A percentile compares a stretch with the other conserved stretches of the same genome.
These are phyloP conservation scores for Myriangium duriaei DNA, from an alignment of 2,329 filamentous ascomycete genomes.

Conservation along the genomic window DNA sequence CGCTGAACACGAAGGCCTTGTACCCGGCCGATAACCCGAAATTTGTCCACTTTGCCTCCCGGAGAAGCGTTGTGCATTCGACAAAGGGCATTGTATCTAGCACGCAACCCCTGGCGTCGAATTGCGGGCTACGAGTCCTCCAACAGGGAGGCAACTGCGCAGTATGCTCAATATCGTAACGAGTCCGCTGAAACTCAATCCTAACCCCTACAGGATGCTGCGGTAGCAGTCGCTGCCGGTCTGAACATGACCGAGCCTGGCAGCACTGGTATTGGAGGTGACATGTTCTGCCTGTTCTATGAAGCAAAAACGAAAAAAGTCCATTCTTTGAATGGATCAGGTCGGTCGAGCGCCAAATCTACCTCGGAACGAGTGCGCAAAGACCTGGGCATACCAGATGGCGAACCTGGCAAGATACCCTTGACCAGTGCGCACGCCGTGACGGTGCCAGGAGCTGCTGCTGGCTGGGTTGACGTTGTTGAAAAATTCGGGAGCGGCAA, in stretches of 20 bases:
- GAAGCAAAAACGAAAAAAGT: constrained; percentile 71
- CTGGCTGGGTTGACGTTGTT: constrained; percentile 84
- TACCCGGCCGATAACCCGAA: constrained; percentile 37
- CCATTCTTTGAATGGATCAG: constrained; percentile 81
- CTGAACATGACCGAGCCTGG: constrained; percentile 89
- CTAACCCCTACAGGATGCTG: constrained; percentile 75
- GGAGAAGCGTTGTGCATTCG: constrained; percentile 85
- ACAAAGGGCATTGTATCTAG: constrained; percentile 84
- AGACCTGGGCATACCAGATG: constrained; percentile 53
- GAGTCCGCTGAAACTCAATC: too few relatives aligned
- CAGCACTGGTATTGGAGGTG: constrained; percentile 89
- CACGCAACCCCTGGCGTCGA: constrained; percentile 78
- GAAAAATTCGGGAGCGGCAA: constrained; percentile 84
- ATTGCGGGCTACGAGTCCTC: constrained; percentile 76
- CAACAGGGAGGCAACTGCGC: constrained; percentile 84
- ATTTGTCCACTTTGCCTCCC: constrained; percentile 59
- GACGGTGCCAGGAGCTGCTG: constrained; percentile 80
- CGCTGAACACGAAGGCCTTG: constrained; percentile 37
- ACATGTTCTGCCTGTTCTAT: constrained; percentile 94
- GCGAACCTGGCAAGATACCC: constrained; percentile 50
- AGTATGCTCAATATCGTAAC: constrained; percentile 31
- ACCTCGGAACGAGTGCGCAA: constrained; percentile 58
- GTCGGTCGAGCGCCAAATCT: constrained; percentile 59
- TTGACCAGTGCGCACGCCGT: constrained; percentile 66
- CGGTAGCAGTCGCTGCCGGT: constrained; percentile 82